These are phyloP conservation scores for Trichoderma brevicompactum DNA, from an alignment of 2,329 filamentous ascomycete genomes.

Conservation along the genomic window DNA sequence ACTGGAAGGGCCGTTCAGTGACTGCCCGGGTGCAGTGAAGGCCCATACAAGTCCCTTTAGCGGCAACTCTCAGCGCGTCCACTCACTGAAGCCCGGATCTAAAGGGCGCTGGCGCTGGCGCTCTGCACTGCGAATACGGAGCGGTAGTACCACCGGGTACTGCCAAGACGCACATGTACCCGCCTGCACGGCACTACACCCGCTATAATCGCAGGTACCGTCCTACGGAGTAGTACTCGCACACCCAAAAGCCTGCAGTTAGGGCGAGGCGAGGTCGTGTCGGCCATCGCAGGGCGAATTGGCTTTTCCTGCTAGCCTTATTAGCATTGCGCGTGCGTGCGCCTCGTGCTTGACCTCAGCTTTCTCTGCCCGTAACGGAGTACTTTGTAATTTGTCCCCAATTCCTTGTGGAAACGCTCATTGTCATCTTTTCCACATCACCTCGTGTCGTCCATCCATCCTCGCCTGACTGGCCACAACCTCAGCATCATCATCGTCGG, in stretches of 20 bases:
- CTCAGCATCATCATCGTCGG: background rate
- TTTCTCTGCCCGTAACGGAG: constrained; percentile 15
- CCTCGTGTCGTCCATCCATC: constrained; percentile 11
- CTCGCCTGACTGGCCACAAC: constrained; percentile 1
- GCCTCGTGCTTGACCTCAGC: constrained; percentile 28
- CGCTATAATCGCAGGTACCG: no score
- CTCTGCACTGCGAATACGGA: no score
- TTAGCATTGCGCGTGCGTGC: constrained; percentile 23
- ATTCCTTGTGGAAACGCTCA: constrained; percentile 5
- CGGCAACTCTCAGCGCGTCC: constrained; percentile 9
- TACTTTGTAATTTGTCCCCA: constrained; percentile 11
- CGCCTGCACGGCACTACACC: background rate
- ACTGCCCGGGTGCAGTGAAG: background rate
- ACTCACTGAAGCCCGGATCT: background rate
- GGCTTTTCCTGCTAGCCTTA: constrained; percentile 28
- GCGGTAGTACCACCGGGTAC: no score
- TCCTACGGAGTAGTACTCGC: background rate
- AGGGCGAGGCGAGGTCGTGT: constrained; percentile 17
- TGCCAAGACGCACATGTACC: background rate
- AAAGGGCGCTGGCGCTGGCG: background rate
- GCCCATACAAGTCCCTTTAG: constrained; percentile 3
- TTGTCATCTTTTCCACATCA: constrained; percentile 5
- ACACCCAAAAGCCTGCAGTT: background rate
- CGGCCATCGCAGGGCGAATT: constrained; percentile 24
- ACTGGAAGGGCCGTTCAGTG: constrained; percentile 5